Conservation (phyloP, 495 filamentous ascomycete species). For the Podospora pseudoanserina region DNA sequence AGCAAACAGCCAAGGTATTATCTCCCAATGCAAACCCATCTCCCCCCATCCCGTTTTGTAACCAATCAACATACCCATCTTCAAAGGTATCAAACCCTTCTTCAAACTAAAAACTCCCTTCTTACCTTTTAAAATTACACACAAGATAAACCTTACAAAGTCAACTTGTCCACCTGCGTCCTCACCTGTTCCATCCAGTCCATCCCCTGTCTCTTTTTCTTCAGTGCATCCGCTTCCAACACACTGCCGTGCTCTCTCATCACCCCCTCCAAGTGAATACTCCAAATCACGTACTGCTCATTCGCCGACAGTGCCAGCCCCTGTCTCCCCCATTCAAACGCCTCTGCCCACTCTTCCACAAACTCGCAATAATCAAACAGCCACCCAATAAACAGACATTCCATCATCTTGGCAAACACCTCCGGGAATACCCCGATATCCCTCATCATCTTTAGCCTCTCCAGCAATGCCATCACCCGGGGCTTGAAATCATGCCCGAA, state of each 20-base stretch:
- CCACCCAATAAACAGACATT: conserved; percentile 27
- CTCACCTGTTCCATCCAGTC: conserved; percentile 26
- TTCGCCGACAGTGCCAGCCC: conserved; percentile 23
- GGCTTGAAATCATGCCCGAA: conserved; percentile 22
- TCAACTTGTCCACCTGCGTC: conserved; percentile 25
- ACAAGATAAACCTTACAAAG: not conserved
- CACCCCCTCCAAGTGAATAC: conserved; percentile 28
- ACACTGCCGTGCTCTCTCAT: conserved; percentile 25
- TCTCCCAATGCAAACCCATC: not conserved
- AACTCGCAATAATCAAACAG: conserved; percentile 31
- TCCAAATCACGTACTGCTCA: conserved; percentile 32
- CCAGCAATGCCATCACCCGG: conserved; percentile 12
- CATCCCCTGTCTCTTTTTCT: conserved; percentile 17
- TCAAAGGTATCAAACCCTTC: not conserved
- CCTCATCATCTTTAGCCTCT: not conserved
- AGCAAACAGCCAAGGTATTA: not conserved
- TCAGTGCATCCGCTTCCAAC: conserved; percentile 26
- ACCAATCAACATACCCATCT: not conserved
- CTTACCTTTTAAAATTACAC: not conserved
- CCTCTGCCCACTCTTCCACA: conserved; percentile 21
- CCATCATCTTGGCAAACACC: conserved; percentile 23
- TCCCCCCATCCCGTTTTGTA: not conserved
- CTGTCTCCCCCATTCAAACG: conserved; percentile 20
- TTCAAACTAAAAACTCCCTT: not conserved
- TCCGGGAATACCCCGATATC: conserved; percentile 11